These are phyloP conservation scores for Grammothele lineata DNA, from an alignment of 768 basidiomycete genomes.

Conservation along the genomic window DNA sequence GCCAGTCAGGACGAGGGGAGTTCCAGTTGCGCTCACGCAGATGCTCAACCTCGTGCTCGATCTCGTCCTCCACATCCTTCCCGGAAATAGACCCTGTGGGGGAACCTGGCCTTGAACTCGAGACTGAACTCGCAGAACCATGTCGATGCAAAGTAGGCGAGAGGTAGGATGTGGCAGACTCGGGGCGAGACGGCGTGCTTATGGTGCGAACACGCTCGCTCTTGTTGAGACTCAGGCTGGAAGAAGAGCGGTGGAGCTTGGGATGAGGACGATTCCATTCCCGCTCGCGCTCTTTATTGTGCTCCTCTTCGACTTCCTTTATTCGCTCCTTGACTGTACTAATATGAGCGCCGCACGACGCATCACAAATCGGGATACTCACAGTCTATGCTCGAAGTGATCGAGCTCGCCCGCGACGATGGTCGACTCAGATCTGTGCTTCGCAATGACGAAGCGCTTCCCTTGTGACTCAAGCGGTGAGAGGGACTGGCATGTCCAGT, in stretches of 20 bases:
- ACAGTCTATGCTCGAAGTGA: slow-evolving; percentile 52
- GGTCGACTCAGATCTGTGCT: slow-evolving; percentile 32
- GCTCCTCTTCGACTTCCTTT: slow-evolving; percentile 40
- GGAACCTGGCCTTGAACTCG: slow-evolving; percentile 37
- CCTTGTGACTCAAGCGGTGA: slow-evolving; percentile 23
- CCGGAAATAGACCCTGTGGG: slow-evolving; percentile 35
- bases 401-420: slow-evolving; percentile 43
- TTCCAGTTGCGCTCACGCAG: slow-evolving; percentile 70
- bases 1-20: slow-evolving; percentile 58
- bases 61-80: slow-evolving; percentile 20
- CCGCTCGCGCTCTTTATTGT: slow-evolving; percentile 44
- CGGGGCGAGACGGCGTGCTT: slow-evolving; percentile 38
- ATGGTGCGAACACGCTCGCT: slow-evolving; percentile 30
- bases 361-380: slow-evolving; percentile 21
- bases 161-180: slow-evolving; percentile 34
- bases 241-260: slow-evolving; percentile 36
- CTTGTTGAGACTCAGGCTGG: slow-evolving; percentile 33
- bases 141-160: slow-evolving; percentile 19
- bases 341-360: neutral
- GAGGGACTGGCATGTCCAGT: slow-evolving; percentile 14
- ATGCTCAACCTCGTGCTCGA: slow-evolving; percentile 34
- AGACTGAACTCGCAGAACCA: slow-evolving; percentile 13
- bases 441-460: slow-evolving; percentile 38
- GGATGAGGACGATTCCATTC: slow-evolving; percentile 50
- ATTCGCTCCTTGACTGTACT: slow-evolving; percentile 41